Conservation (phyloP, 2,329 filamentous ascomycete genomes). For the Calonectria leucothoes region DNA sequence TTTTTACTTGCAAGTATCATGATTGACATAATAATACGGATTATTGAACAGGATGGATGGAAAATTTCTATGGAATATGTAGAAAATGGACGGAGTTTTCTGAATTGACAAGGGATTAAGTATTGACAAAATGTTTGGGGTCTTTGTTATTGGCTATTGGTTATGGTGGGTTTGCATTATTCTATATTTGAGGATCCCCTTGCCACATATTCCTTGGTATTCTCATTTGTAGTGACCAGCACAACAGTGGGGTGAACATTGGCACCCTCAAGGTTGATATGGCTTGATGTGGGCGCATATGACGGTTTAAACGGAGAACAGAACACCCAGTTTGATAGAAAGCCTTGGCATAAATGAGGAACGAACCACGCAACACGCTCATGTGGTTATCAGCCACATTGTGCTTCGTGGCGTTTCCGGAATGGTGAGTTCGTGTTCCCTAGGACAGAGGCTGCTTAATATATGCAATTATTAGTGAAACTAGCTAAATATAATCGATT, state of each 20-base stretch:
- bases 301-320: not conserved
- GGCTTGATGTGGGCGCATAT: not conserved
- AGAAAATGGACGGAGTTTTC: not conserved
- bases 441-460: not conserved
- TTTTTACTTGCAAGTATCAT: not conserved
- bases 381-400: not conserved
- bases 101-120: not conserved
- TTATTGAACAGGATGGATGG: not conserved
- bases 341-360: no score
- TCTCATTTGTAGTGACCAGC: not conserved
- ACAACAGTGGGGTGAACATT: not conserved
- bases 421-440: not conserved
- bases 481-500: not conserved
- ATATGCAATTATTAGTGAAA: not conserved
- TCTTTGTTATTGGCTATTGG: no score
- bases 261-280: not conserved
- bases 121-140: not conserved
- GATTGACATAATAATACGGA: not conserved
- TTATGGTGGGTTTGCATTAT: not conserved
- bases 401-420: not conserved
- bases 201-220: not conserved
- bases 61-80: not conserved
- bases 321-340: no score
- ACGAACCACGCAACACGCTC: not conserved
- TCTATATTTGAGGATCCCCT: not conserved